Conservation (phyloP, 257 asterid genomes). For the Paraleonurus japonicus region DNA sequence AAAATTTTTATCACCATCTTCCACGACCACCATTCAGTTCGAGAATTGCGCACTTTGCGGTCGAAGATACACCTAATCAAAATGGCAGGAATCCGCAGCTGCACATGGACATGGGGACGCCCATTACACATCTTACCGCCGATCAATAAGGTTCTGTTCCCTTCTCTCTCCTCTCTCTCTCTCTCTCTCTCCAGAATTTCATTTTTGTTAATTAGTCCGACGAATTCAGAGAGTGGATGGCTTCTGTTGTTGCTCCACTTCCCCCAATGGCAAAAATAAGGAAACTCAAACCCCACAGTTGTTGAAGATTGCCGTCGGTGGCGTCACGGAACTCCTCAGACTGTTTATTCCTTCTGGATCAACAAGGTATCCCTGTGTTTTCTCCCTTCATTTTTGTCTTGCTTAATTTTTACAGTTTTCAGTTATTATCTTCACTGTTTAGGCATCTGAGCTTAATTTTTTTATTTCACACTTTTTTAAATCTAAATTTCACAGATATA, state of each 20-base stretch:
- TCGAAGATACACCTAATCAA: not conserved
- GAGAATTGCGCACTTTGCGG: too few relatives aligned
- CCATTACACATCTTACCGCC: slow-evolving; percentile 13
- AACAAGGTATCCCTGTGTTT: slow-evolving; percentile 28
- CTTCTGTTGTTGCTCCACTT: slow-evolving; percentile 49
- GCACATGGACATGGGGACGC: slow-evolving; percentile 12
- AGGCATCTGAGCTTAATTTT: not conserved
- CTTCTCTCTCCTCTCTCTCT: not conserved
- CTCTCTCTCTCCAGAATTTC: not conserved
- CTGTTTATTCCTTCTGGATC: slow-evolving; percentile 39
- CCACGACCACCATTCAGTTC: too few relatives aligned
- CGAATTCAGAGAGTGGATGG: slow-evolving; percentile 34
- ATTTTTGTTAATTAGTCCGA: not conserved
- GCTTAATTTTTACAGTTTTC: not conserved
- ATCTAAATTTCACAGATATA: not conserved
- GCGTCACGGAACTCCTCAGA: slow-evolving; percentile 62
- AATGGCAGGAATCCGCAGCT: slow-evolving; percentile 34
- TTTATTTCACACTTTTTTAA: not conserved
- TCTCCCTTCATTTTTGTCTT: not conserved
- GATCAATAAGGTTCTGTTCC: slow-evolving; percentile 25
- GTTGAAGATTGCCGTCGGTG: slow-evolving; percentile 59
- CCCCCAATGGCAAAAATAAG: slow-evolving; percentile 35
- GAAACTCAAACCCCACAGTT: slow-evolving; percentile 48
- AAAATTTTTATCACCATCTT: too few relatives aligned
- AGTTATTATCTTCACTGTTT: not conserved